Base-by-base conservation (phyloP, 2,329 filamentous ascomycete species). In the Diplodia seriata region DNA sequence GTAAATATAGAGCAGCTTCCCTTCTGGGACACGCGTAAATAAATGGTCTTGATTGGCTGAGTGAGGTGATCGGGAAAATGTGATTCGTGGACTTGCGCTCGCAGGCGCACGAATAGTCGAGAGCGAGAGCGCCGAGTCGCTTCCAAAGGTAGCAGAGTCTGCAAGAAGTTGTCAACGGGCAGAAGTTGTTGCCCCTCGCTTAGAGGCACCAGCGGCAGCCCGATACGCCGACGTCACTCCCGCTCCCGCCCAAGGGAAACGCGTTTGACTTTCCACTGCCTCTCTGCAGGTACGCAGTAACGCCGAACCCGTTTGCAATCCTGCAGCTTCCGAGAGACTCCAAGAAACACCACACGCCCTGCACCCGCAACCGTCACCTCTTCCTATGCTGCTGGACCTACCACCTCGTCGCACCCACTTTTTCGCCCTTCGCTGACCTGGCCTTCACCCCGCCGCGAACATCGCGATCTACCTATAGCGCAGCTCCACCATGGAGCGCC, bases 401-500 rank as follows among this genome's bases (percentile, higher is more conserved):
- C 59, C 18, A 36, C 47, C 31, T 51, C 59, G 59, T 63, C 59
- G 59, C 59, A 49, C 66, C 57, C 38, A 64, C 66, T 63, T 43
- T 56, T 68, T 64, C 50, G 66, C 72, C 75, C 74, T 66, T 77
- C 76, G 73, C 72, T 74, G 70, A 74, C 71, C 70, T 63, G 59
- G 29, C 26, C 47, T 31, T 71, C 61, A 69, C 69, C 64, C 57
- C 57, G 72, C 76, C 43, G 57, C 66, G 59, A 64, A 29, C 51
- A 36, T 36, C 33, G 33, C 29, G 33, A 33, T 47, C 38, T 47
- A 47, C 23, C 38, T 18, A 36, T 49, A 68, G 20, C 3, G 38
- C 38, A 66, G 69, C 68, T 71, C 67, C 75, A 76, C 76, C 71
- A 84, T 85, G 82, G 82, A 85, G 76, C 78, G 82, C 76, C 78